Evolutionary conservation across 805 yeast species (phyloP).

Genomic region (Ogataea trehaloabstinens): DNA sequence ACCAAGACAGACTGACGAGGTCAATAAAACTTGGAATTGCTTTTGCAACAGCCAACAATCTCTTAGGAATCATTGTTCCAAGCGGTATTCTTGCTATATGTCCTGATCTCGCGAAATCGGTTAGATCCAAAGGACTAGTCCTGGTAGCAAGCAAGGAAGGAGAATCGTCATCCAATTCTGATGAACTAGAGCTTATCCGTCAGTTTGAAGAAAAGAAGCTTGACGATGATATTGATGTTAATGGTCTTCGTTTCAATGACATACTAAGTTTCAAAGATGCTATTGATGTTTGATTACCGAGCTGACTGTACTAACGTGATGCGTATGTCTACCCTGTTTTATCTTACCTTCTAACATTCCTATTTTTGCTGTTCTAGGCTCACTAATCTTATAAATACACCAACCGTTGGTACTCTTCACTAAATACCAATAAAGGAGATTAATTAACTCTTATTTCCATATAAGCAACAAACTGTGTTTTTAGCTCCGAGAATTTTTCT

Average conservation of each 20-base stretch:
- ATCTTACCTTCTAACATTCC: too few relatives aligned
- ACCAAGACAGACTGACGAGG: conserved; percentile 49
- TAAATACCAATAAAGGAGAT: too few relatives aligned
- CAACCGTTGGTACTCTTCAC: too few relatives aligned
- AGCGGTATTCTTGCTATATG: conserved; percentile 66
- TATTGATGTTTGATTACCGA: conserved; percentile 39
- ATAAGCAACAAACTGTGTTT: too few relatives aligned
- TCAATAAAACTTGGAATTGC: conserved; percentile 79
- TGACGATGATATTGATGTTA: conserved; percentile 43
- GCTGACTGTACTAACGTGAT: too few relatives aligned
- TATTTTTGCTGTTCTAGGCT: too few relatives aligned
- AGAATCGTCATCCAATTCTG: conserved; percentile 4
- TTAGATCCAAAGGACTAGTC: conserved; percentile 77
- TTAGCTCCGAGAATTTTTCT: too few relatives aligned
- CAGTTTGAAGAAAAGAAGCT: conserved; percentile 20
- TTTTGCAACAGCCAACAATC: conserved; percentile 78
- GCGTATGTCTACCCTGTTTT: background rate
- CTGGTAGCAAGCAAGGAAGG: conserved; percentile 52
- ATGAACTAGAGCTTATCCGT: conserved; percentile 7
- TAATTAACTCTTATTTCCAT: too few relatives aligned
- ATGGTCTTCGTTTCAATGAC: conserved; percentile 65
- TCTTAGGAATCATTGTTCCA: conserved; percentile 81
- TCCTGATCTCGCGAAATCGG: conserved; percentile 70
- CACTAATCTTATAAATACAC: too few relatives aligned
- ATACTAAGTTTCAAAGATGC: conserved; percentile 65